Evolutionary conservation across 208 protist genomes (phyloP), one percentile per base, ranked within the genome.

Genomic region (Porcisia hertigi): DNA sequence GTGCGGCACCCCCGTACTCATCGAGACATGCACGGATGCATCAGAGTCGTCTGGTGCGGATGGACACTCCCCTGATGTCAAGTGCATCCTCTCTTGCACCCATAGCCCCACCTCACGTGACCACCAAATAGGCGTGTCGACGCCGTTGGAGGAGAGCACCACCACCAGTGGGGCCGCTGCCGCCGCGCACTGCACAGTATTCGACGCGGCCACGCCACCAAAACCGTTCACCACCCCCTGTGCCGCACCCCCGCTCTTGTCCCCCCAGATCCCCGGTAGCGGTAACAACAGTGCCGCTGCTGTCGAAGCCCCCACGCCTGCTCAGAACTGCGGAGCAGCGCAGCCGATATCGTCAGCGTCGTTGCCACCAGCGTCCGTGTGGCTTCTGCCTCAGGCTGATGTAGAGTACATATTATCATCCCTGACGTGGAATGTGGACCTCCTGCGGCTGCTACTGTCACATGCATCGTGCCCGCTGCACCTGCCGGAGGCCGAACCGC

Each of bases 341-440:
- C 12, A 36, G 11, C 62, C 20, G 25, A 16, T 16, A 69, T 39
- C 43, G 43, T 49, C 62, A n/a, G 64, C 43, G 65, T 52, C 77
- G 47, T 43, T 23, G 41, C 25, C 41, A 5, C 54, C 75, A 30
- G 30, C 65, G 5, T 69, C 81, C 14, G 65, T 55, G 36, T 69
- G 66, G 67, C 82, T 92, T 1, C 49, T 94, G 14, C 71, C 83
- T 3, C 34, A 69, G 9, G 86, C 88, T 0, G 87, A 91, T 49
- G 30, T 87, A 5, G 55, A 63, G 23, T 92, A 92, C 79, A 63
- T 94, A 25, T 90, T 94, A 45, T 80, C 88, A 30, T 62, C 86
- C 4, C 82, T 94, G 47, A 88, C 90, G 58, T 92, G 88, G 88
- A 88, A 92, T 65, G 84, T 89, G 18, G 88, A 92, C 41, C 74